Conservation (phyloP, 148 eudicot genomes). For the Amaranthus palmeri region DNA sequence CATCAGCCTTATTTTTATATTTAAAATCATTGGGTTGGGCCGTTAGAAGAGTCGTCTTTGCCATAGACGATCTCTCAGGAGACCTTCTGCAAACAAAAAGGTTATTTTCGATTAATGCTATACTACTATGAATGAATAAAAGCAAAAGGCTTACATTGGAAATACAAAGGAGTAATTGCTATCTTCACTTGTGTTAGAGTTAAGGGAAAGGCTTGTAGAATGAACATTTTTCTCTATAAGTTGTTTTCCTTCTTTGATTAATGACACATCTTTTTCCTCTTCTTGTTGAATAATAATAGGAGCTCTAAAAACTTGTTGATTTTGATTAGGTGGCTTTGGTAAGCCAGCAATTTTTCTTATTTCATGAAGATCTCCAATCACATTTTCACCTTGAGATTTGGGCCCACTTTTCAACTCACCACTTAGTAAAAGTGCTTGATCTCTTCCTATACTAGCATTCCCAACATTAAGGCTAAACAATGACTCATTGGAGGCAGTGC, state of each 20-base stretch:
- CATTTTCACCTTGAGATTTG: slow-evolving; percentile 3
- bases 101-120: too few species aligned
- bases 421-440: slow-evolving; percentile 11
- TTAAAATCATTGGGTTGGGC: too few species aligned
- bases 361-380: not conserved
- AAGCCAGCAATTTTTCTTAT: slow-evolving; percentile 15
- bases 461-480: slow-evolving; percentile 33
- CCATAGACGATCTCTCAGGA: too few species aligned
- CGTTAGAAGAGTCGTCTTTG: too few species aligned
- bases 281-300: slow-evolving; percentile 4
- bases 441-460: slow-evolving; percentile 29
- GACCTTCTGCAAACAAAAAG: too few species aligned
- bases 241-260: slow-evolving; percentile 1
- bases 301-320: not conserved
- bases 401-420: slow-evolving; percentile 15
- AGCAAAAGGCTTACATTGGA: slow-evolving; percentile 35
- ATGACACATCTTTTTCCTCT: not conserved
- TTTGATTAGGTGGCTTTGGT: slow-evolving; percentile 9
- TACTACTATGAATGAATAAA: not conserved
- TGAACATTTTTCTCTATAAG: not conserved
- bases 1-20: too few species aligned
- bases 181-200: slow-evolving; percentile 31
- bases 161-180: slow-evolving; percentile 35
- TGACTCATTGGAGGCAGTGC: slow-evolving; percentile 30
- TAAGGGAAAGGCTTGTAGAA: slow-evolving; percentile 18